Evolutionary conservation across 768 basidiomycete species (phyloP).

Genomic region (Kwoniella sp.): DNA sequence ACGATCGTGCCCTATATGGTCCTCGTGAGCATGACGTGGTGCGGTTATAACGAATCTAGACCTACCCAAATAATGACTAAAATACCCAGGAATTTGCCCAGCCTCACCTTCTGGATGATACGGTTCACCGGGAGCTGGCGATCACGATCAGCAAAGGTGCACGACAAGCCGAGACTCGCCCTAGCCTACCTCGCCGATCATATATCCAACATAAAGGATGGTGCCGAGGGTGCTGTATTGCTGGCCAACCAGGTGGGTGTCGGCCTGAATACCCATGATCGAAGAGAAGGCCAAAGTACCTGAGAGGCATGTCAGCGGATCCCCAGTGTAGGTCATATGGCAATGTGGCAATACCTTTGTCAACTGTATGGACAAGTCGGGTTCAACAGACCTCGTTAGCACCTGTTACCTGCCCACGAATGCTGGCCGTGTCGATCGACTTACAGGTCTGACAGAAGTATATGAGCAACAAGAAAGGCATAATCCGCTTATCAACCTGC

Average conservation of each 20-base stretch:
- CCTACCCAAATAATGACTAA: conserved; percentile 54
- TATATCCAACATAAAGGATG: conserved; percentile 35
- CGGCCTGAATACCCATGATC: conserved; percentile 52
- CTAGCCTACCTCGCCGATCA: conserved; percentile 29
- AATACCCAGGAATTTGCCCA: conserved; percentile 62
- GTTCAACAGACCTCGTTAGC: conserved; percentile 4
- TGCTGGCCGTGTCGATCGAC: conserved; percentile 2
- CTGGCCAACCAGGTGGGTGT: conserved; percentile 61
- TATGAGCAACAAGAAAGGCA: conserved; percentile 36
- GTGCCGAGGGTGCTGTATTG: conserved; percentile 60
- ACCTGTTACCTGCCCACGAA: no score
- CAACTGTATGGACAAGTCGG: conserved; percentile 29
- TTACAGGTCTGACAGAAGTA: conserved; percentile 47
- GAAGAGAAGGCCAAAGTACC: conserved; percentile 44
- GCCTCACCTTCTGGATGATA: conserved; percentile 61
- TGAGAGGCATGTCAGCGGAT: neutral
- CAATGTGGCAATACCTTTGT: conserved; percentile 27
- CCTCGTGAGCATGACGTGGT: conserved; percentile 36
- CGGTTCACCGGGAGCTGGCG: conserved; percentile 63
- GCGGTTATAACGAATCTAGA: conserved; percentile 27
- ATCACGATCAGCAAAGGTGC: neutral
- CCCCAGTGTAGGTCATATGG: no score
- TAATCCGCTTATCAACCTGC: conserved; percentile 34
- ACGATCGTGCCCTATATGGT: conserved; percentile 61
- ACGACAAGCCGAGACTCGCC: conserved; percentile 10